phyloP scores from a whole-genome alignment of 129 eudicot species.

The Chrysanthemum makinoi region DNA sequence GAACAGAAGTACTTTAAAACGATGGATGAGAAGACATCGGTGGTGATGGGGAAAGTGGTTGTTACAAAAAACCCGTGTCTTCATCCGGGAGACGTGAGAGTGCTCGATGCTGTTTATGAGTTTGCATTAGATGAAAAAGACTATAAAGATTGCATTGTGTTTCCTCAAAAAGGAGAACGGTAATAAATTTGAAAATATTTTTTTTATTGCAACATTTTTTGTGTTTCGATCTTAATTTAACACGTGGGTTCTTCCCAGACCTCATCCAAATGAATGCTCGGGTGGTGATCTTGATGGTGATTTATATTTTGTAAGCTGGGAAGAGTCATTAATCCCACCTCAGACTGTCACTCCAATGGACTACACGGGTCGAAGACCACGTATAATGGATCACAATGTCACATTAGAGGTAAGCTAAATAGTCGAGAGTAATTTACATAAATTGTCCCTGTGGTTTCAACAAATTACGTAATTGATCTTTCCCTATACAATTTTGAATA shows the following conservation, averaged over 20 bases:
- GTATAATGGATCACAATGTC: conserved; percentile 87
- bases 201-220: background rate
- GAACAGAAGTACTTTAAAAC: conserved; percentile 48
- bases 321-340: conserved; percentile 63
- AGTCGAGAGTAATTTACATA: too few relatives aligned
- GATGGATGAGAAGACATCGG: conserved; percentile 58
- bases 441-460: too few relatives aligned
- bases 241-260: conserved; percentile 46
- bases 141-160: conserved; percentile 70
- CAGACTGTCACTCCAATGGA: conserved; percentile 81
- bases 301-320: conserved; percentile 85
- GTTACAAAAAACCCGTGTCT: conserved; percentile 94
- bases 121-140: conserved; percentile 52
- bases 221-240: background rate
- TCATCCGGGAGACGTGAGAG: conserved; percentile 95
- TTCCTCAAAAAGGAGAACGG: conserved; percentile 93
- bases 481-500: too few relatives aligned
- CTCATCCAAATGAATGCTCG: conserved; percentile 98
- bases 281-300: conserved; percentile 99
- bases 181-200: conserved; percentile 12
- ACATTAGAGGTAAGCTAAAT: conserved; percentile 53
- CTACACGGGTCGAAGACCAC: conserved; percentile 74
- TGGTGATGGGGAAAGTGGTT: conserved; percentile 74
- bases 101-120: conserved; percentile 82
- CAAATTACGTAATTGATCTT: too few relatives aligned